Evolutionary conservation across 148 eudicot species (phyloP), one percentile per base, ranked within the genome.

Genomic region (Cornus kousa): DNA sequence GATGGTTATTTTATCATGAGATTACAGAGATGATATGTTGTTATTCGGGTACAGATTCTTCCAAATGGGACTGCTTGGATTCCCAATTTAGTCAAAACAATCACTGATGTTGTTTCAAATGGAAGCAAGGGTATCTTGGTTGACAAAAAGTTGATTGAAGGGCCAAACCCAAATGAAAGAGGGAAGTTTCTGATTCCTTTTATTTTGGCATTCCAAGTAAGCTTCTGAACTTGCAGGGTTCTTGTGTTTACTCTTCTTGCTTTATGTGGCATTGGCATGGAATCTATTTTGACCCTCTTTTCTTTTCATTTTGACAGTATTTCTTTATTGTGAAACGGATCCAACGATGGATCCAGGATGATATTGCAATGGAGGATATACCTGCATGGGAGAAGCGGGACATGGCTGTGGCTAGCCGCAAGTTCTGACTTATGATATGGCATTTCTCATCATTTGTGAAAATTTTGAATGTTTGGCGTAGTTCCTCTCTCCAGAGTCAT

Each of bases 11-110:
- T 43, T 43, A 43, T 68, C 28, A 64, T 71, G 14, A 57, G 7
- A 53, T 69, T 74, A 40, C 8, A 20, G 31, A 28, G 14, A 20
- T 73, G 31, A 13, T 80, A 13, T 64, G 17, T 71, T 68, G 46
- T 71, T 13, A 65, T 69, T 28, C 32, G 72, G 46, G 43, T 16
- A 62, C 84, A 96, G 99, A 86, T 96, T 83, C 89, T 96, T 69
- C 98, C 97, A 48, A 86, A 90, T 71, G 98, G 97, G 68, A 81
- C 82, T 81, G 91, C 91, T n/a, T 94, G 97, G 98, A 94, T 97
- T 73, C 91, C 98, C 8, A 91, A 92, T 78, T 77, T 97, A 82
- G 90, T 97, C 22, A 82, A 90, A 78, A 87, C 85, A 16, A 87
- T 97, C 78, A 84, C 88, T 32, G 88, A 92, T 71, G 87, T 89